A percentile compares a stretch with the other conserved stretches of the same genome.
Conservation (phyloP, 2,329 filamentous ascomycete genomes). For the Cladophialophora carrionii region DNA sequence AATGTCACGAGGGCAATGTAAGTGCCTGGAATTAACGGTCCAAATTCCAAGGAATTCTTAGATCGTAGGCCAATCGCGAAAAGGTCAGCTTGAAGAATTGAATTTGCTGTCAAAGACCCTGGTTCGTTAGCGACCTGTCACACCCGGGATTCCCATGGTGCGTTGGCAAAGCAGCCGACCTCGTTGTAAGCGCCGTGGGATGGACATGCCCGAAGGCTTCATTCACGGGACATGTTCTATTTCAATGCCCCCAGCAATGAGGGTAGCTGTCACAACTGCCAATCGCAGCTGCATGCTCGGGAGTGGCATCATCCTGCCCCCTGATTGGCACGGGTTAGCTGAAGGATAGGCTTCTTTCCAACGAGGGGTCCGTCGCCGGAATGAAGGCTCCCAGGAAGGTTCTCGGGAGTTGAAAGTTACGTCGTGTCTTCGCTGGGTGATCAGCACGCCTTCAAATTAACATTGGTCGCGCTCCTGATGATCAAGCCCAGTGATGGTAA, state of each 20-base stretch:
- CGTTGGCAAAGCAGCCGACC: slow-evolving; percentile 19
- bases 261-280: not conserved
- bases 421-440: not conserved
- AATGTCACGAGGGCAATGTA: slow-evolving; percentile 17
- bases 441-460: not conserved
- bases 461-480: not conserved
- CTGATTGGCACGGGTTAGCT: not conserved
- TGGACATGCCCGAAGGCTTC: slow-evolving; percentile 2
- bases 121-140: not conserved
- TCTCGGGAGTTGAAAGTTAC: not conserved
- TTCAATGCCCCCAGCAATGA: not conserved
- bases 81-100: slow-evolving; percentile 11
- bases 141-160: slow-evolving; percentile 4
- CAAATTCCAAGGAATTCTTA: slow-evolving; percentile 15
- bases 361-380: not conserved
- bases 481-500: not conserved
- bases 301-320: not conserved
- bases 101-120: slow-evolving; percentile 8
- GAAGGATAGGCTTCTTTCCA: not conserved
- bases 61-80: not conserved
- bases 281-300: not conserved
- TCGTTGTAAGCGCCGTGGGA: slow-evolving; percentile 22
- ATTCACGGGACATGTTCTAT: not conserved
- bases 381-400: not conserved
- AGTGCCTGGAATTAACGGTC: slow-evolving; percentile 6